These are phyloP conservation scores for Pezicula radicicola DNA, from an alignment of 2,329 filamentous ascomycete genomes.

Conservation along the genomic window DNA sequence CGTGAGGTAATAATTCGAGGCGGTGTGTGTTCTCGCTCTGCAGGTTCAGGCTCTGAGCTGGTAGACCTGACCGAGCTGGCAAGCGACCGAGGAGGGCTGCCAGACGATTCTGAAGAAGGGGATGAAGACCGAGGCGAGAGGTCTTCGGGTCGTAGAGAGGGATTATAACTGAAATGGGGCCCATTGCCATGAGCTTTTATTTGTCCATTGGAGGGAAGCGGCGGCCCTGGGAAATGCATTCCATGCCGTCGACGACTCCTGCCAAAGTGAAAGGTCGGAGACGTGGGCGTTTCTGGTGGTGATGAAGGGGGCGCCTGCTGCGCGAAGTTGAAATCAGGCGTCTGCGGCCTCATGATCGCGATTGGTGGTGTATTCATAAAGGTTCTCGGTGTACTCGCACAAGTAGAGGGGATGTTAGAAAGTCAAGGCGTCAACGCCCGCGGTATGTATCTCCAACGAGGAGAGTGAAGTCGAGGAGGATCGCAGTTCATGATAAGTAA, in stretches of 20 bases:
- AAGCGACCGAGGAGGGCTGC: conserved; percentile 24
- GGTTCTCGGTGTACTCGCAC: conserved; percentile 2
- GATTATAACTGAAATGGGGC: conserved; percentile 29
- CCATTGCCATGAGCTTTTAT: conserved; percentile 37
- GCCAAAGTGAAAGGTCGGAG: conserved; percentile 29
- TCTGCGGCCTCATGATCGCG: conserved; percentile 36
- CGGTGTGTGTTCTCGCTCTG: not conserved
- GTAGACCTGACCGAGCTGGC: conserved; percentile 14
- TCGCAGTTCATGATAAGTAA: conserved; percentile 30
- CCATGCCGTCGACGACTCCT: conserved; percentile 18
- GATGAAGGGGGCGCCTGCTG: conserved; percentile 40
- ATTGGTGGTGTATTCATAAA: conserved; percentile 3
- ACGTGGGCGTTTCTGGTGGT: conserved; percentile 45
- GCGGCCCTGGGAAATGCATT: conserved; percentile 19
- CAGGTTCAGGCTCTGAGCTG: not conserved
- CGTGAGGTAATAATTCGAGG: conserved; percentile 13
- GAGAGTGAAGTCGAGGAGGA: conserved; percentile 29
- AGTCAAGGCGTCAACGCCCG: conserved; percentile 29
- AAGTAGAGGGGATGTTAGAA: conserved; percentile 5
- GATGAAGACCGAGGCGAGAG: conserved; percentile 37
- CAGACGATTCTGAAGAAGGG: conserved; percentile 24
- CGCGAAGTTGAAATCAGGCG: conserved; percentile 37
- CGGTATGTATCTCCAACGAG: conserved; percentile 29
- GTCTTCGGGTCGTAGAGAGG: conserved; percentile 30
- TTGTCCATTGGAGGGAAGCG: conserved; percentile 32